These are phyloP conservation scores for Trichoderma asperellum DNA, from an alignment of 2,329 filamentous ascomycete species.

Conservation along the genomic window DNA sequence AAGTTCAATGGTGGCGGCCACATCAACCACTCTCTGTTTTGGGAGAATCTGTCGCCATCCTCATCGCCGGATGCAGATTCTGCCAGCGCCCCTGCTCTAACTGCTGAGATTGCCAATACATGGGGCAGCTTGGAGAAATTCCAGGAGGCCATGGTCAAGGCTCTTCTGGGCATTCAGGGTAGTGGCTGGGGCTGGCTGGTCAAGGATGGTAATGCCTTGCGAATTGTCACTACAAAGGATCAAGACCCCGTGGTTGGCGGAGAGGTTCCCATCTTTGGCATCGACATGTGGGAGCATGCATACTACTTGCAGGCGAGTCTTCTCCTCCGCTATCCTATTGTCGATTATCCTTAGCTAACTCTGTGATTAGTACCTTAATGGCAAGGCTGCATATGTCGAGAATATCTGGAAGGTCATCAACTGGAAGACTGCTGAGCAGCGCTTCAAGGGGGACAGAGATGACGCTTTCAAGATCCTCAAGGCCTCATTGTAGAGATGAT, in stretches of 20 bases:
- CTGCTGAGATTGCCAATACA: slow-evolving; percentile 62
- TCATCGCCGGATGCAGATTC: slow-evolving; percentile 60
- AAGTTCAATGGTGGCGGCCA: slow-evolving; percentile 92
- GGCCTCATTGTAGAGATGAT: slow-evolving; percentile 43
- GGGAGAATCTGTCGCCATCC: slow-evolving; percentile 75
- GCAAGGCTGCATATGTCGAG: slow-evolving; percentile 73
- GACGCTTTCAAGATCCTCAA: slow-evolving; percentile 52
- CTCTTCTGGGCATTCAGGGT: slow-evolving; percentile 74
- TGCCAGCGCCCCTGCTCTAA: slow-evolving; percentile 60
- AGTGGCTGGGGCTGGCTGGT: slow-evolving; percentile 91
- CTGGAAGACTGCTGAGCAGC: slow-evolving; percentile 70
- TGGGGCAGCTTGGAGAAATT: slow-evolving; percentile 74
- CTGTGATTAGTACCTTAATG: slow-evolving; percentile 69
- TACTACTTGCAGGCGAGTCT: slow-evolving; percentile 75
- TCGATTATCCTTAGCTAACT: neutral
- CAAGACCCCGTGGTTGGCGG: slow-evolving; percentile 74
- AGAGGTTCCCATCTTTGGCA: slow-evolving; percentile 71
- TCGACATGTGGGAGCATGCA: slow-evolving; percentile 95
- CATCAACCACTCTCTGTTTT: slow-evolving; percentile 92
- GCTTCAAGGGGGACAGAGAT: slow-evolving; percentile 57
- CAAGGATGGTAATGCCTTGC: slow-evolving; percentile 62
- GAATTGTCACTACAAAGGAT: slow-evolving; percentile 81
- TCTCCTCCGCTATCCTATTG: neutral
- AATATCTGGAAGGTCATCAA: slow-evolving; percentile 81
- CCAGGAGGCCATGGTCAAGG: slow-evolving; percentile 65